These are phyloP conservation scores for Ophiostoma novo-ulmi DNA, from an alignment of 2,329 filamentous ascomycete genomes.

Conservation along the genomic window DNA sequence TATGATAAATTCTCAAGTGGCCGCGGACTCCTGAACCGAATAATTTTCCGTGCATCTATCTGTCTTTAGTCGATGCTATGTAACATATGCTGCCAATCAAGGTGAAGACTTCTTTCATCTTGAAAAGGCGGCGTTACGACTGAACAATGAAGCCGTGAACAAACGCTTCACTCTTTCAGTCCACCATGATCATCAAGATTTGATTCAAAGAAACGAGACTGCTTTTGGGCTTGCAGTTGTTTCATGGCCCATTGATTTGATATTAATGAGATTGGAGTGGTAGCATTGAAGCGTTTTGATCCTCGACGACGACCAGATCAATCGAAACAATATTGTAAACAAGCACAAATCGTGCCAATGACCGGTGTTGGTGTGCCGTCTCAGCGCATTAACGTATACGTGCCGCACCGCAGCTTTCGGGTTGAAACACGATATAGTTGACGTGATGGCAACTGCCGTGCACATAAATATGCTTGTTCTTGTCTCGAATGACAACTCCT, in stretches of 20 bases:
- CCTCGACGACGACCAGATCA: neutral
- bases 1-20: neutral
- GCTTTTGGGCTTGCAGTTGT: neutral
- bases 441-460: slow-evolving; percentile 1
- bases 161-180: neutral
- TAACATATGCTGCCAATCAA: neutral
- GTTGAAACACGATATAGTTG: neutral
- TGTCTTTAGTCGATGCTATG: neutral
- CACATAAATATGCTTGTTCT: neutral
- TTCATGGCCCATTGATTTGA: neutral
- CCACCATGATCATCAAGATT: neutral
- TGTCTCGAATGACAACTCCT: neutral
- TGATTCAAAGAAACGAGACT: neutral
- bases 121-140: neutral
- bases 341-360: neutral
- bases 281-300: neutral
- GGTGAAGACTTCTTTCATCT: neutral
- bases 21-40: too few relatives aligned
- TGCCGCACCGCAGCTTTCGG: neutral
- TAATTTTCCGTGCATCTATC: neutral
- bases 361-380: neutral
- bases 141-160: neutral
- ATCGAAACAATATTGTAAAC: neutral
- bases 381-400: neutral
- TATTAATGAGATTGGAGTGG: neutral